Evolutionary conservation across 495 filamentous ascomycete species (phyloP), one percentile per base, ranked within the genome.

Genomic region (Corynascus novoguineensis): DNA sequence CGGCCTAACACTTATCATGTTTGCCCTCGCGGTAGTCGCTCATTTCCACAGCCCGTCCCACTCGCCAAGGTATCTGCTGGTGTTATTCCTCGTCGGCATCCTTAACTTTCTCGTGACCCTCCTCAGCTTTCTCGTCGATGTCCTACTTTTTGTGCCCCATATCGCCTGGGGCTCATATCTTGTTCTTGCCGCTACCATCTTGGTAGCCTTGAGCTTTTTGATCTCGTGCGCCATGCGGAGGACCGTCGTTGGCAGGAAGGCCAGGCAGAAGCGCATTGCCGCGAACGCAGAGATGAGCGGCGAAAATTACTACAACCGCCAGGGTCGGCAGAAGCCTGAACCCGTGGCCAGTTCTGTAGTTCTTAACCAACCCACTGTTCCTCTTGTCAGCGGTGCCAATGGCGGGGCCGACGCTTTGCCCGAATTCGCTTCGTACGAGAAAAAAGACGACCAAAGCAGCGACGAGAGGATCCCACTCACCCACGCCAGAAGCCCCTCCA

Each of bases 221-320:
- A 84, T 96, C 50, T 92, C 89, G 10, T 98, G 93, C 67, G 90
- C 90, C n/a, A 97, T 97, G 91, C 87, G 93, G 57, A 85, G 93
- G 44, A 96, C 92, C 1, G 76, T 98, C 11, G 92, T 97, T 50
- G 87, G 87, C 66, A 83, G 92, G 50, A 96, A 96, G 74, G 91
- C 92, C 11, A 78, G 92, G 57, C 90, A 91, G 78, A 90, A 84
- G 76, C 82, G 91, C 25, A 96, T 98, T 65, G 88, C 86, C 1
- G 88, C 93, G 63, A 96, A 96, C 68, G 84, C 90, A 3, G 90
- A 96, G 64, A 96, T 96, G 90, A 97, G 88, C 68, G 91, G 91
- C 19, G 82, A 92, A 58, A 92, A 89, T 67, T 97, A 86, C 69
- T 96, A 95, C 69, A 86, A 85, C 61, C 83, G 87, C 48, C 82